Base-by-base conservation (phyloP, 148 eudicot genomes). In the Gaultheria prostrata region DNA sequence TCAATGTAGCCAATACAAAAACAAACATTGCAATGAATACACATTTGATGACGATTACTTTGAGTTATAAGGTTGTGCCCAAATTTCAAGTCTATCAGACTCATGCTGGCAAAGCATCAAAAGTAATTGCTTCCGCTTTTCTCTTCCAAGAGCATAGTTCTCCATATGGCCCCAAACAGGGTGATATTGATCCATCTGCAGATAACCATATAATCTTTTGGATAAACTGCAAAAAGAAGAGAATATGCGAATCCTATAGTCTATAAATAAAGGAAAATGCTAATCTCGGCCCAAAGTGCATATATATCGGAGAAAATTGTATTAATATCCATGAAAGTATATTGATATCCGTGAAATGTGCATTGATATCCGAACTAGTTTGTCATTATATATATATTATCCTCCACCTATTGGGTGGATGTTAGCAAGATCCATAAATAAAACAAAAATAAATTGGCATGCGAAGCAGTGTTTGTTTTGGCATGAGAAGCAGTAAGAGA, bases 51-150 rank as follows among this genome's bases (percentile, higher is more conserved):
- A 81, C 12, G 57, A 78, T 88, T 95, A 95, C 98, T 93, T 97
- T 80, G 95, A 48, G 86, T 86, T 91, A 78, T 89, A 83, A 81
- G 98, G 98, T 82, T 95, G 96, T 35, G 99, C 98, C 99, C 99
- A 97, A 83, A 97, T 95, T 84, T 97, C 99, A 87, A 97, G 99
- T 86, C 99, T 91, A 84, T 97, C 98, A 76, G 98, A 95, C 87
- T 97, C 99, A 85, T 93, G 92, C 84, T 95, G 99, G 90, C 98
- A 95, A 80, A 97, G 80, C 98, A 95, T 97, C 83, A 95, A 81
- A 83, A 97, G 96, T 78, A 97, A 86, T 84, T 95, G 98, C 92
- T 91, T 97, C 90, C 98, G 88, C 85, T 95, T 95, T 82, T 95
- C 99, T 77, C 96, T 90, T 53, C 92, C 98, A 85, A 81, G 86